These are phyloP conservation scores for Ehretia macrophylla DNA, from an alignment of 257 asterid species.

Conservation along the genomic window DNA sequence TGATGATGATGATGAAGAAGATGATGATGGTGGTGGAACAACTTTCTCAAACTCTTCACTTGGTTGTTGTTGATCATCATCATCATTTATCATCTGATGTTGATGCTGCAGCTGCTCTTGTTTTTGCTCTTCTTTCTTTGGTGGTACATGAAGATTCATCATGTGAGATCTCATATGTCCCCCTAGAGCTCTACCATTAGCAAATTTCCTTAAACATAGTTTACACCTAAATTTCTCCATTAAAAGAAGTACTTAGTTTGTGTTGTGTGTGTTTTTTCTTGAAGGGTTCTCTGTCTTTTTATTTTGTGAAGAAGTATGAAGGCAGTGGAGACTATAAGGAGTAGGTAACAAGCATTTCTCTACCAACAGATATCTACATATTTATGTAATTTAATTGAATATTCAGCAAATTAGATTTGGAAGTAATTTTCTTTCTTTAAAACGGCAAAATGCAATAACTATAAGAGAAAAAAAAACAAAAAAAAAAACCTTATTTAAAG, in stretches of 20 bases:
- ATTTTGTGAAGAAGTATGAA: constrained; percentile 34
- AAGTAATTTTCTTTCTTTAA: constrained; percentile 29
- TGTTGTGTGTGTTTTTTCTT: constrained; percentile 17
- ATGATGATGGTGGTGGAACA: constrained; percentile 19
- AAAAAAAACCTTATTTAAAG: constrained; percentile 21
- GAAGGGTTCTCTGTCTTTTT: constrained; percentile 14
- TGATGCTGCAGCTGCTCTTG: neutral
- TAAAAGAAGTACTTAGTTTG: too few species aligned
- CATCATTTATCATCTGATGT: constrained; percentile 6
- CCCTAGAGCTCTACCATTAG: constrained; percentile 82
- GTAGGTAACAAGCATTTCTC: constrained; percentile 87
- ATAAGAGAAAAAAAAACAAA: too few species aligned
- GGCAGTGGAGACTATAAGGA: constrained; percentile 59
- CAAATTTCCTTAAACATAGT: constrained; percentile 56
- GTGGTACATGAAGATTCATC: constrained; percentile 30
- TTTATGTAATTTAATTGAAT: constrained; percentile 9
- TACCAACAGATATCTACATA: constrained; percentile 43
- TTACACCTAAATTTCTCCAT: constrained; percentile 86
- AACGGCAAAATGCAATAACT: constrained; percentile 57
- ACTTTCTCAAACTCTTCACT: constrained; percentile 27
- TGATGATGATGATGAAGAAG: constrained; percentile 14
- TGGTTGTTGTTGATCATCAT: constrained; percentile 4
- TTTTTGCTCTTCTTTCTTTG: constrained; percentile 5
- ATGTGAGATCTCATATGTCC: constrained; percentile 96
- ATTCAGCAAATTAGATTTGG: constrained; percentile 20